Evolutionary conservation across 2,329 filamentous ascomycete genomes (phyloP).

Genomic region (Xylaria sp.): DNA sequence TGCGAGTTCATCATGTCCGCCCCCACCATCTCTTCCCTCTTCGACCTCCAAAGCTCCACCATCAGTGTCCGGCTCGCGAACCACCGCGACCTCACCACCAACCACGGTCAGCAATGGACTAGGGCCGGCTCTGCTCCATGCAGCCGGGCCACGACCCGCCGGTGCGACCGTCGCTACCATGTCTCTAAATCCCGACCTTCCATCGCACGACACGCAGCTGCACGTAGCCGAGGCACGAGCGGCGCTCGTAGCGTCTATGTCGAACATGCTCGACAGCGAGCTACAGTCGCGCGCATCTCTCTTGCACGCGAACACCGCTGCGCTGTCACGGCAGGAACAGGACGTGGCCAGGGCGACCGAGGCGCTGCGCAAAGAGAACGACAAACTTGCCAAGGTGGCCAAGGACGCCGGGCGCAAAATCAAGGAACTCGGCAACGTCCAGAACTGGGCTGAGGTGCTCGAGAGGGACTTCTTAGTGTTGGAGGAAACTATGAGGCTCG

Average conservation of each 20-base stretch:
- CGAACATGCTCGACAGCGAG: slow-evolving; percentile 75
- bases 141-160: slow-evolving; percentile 11
- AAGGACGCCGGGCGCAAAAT: slow-evolving; percentile 71
- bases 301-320: slow-evolving; percentile 75
- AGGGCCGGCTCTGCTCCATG: slow-evolving; percentile 9
- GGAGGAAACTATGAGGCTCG: slow-evolving; percentile 72
- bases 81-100: slow-evolving; percentile 36
- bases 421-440: slow-evolving; percentile 81
- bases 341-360: slow-evolving; percentile 71
- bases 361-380: slow-evolving; percentile 70
- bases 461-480: slow-evolving; percentile 73
- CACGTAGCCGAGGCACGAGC: slow-evolving; percentile 67
- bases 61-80: slow-evolving; percentile 34
- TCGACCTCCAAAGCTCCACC: slow-evolving; percentile 34
- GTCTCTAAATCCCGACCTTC: slow-evolving; percentile 52
- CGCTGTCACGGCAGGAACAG: slow-evolving; percentile 74
- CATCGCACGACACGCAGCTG: slow-evolving; percentile 57
- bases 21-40: slow-evolving; percentile 31
- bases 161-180: slow-evolving; percentile 25
- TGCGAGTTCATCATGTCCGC: slow-evolving; percentile 22
- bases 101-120: slow-evolving; percentile 30
- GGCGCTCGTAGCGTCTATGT: slow-evolving; percentile 71
- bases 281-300: slow-evolving; percentile 74
- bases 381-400: slow-evolving; percentile 72
- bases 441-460: slow-evolving; percentile 89